These are phyloP conservation scores for Suhomyces coccinellae DNA, from an alignment of 1,139 yeast genomes.

Conservation along the genomic window DNA sequence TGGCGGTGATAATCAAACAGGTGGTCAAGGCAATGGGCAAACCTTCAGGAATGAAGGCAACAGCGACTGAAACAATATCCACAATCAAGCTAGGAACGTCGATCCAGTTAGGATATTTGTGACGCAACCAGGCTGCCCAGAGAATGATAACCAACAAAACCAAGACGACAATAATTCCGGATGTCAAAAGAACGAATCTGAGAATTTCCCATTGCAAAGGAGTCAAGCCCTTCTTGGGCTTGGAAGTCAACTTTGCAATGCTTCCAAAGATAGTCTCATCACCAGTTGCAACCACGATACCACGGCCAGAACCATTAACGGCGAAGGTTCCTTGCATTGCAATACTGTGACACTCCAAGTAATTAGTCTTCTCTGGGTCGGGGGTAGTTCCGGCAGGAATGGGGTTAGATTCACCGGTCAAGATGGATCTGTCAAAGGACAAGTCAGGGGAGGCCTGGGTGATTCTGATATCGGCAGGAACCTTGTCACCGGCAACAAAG, in stretches of 20 bases:
- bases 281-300: constrained; percentile 35
- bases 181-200: constrained; percentile 28
- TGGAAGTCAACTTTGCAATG: constrained; percentile 33
- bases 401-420: constrained; percentile 38
- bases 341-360: constrained; percentile 44
- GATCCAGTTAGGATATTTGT: constrained; percentile 34
- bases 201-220: constrained; percentile 35
- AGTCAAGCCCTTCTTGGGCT: constrained; percentile 31
- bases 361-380: constrained; percentile 33
- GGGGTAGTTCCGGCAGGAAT: constrained; percentile 22
- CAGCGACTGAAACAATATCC: constrained; percentile 34
- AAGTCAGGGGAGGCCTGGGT: constrained; percentile 27
- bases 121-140: constrained; percentile 49
- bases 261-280: constrained; percentile 35
- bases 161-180: constrained; percentile 24
- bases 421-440: constrained; percentile 35
- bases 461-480: constrained; percentile 37
- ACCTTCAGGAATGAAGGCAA: constrained; percentile 39
- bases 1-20: constrained; percentile 34
- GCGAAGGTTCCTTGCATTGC: constrained; percentile 49
- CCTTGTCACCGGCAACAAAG: constrained; percentile 28
- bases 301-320: constrained; percentile 32
- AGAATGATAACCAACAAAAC: constrained; percentile 30
- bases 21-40: constrained; percentile 39
- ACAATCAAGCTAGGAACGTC: constrained; percentile 34